Evolutionary conservation across 1,284 basidiomycete species (phyloP).

Genomic region (Ceratobasidium theobromae): DNA sequence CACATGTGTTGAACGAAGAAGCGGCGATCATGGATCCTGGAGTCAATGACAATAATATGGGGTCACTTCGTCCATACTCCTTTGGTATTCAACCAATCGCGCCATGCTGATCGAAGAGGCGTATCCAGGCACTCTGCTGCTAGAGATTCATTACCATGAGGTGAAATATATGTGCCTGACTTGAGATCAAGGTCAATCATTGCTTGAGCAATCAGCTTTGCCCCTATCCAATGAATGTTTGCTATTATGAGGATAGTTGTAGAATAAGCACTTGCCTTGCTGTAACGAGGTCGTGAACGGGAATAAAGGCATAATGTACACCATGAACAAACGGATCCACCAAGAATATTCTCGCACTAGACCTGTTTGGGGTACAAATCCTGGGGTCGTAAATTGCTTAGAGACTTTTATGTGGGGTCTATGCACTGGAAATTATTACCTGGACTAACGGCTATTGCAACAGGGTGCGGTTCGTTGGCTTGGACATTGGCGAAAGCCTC

Average conservation of each 20-base stretch:
- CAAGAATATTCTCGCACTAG: conserved; percentile 31
- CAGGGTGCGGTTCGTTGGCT: background rate
- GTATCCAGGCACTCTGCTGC: conserved; percentile 32
- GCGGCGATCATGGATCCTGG: too few relatives aligned
- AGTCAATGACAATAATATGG: too few relatives aligned
- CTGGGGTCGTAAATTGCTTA: background rate
- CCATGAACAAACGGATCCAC: conserved; percentile 1
- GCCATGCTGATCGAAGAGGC: conserved; percentile 29
- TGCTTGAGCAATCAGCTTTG: conserved; percentile 1
- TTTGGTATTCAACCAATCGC: conserved; percentile 29
- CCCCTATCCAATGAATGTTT: background rate
- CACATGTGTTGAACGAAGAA: too few relatives aligned
- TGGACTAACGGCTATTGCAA: conserved; percentile 32
- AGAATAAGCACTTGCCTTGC: conserved; percentile 21
- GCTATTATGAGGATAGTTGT: background rate
- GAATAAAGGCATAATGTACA: conserved; percentile 27
- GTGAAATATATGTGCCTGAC: conserved; percentile 32
- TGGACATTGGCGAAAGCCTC: conserved; percentile 25
- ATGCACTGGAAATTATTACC: conserved; percentile 32
- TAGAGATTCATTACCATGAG: conserved; percentile 20
- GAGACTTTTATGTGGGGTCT: background rate
- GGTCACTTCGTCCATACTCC: conserved; percentile 12
- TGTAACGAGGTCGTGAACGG: conserved; percentile 33
- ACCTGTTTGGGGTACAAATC: conserved; percentile 36
- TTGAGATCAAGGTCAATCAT: conserved; percentile 28